Conservation (phyloP, 495 filamentous ascomycete species). For the Haplographium delicatum region DNA sequence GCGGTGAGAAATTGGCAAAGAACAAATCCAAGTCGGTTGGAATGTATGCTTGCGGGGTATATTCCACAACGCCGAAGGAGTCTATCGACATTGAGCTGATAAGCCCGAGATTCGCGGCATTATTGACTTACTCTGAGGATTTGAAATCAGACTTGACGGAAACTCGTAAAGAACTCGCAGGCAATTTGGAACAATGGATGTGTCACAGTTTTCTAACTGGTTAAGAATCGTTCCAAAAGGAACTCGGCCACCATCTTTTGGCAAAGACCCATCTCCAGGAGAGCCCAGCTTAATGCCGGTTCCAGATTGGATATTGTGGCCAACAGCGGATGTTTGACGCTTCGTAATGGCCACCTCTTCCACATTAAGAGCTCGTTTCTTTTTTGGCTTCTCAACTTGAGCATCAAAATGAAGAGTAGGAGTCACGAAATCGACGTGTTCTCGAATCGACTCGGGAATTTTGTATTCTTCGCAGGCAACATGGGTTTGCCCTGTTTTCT, state of each 20-base stretch:
- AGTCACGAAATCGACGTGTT: constrained; percentile 16
- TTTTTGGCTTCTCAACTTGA: constrained; percentile 18
- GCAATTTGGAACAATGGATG: constrained; percentile 11
- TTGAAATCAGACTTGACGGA: neutral
- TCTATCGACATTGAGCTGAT: too few species aligned
- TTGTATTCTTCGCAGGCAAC: constrained; percentile 26
- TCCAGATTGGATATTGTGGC: constrained; percentile 17
- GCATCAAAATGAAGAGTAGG: constrained; percentile 14
- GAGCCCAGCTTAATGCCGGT: constrained; percentile 4
- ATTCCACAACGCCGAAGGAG: constrained; percentile 14
- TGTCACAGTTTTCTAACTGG: constrained; percentile 12
- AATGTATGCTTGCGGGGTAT: constrained; percentile 17
- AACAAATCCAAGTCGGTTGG: constrained; percentile 14
- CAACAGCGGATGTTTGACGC: constrained; percentile 3
- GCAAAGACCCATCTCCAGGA: neutral
- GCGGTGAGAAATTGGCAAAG: constrained; percentile 9
- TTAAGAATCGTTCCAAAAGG: neutral
- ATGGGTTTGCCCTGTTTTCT: constrained; percentile 34
- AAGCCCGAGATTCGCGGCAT: neutral
- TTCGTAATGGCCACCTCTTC: neutral
- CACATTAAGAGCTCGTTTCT: neutral
- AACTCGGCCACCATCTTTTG: constrained; percentile 1
- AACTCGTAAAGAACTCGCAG: constrained; percentile 9
- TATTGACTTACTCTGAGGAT: constrained; percentile 7
- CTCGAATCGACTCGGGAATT: constrained; percentile 12